A percentile compares a stretch with the other conserved stretches of the same genome.
Evolutionary conservation across 805 yeast species (phyloP).

Genomic region (Ogataea paraovalis): DNA sequence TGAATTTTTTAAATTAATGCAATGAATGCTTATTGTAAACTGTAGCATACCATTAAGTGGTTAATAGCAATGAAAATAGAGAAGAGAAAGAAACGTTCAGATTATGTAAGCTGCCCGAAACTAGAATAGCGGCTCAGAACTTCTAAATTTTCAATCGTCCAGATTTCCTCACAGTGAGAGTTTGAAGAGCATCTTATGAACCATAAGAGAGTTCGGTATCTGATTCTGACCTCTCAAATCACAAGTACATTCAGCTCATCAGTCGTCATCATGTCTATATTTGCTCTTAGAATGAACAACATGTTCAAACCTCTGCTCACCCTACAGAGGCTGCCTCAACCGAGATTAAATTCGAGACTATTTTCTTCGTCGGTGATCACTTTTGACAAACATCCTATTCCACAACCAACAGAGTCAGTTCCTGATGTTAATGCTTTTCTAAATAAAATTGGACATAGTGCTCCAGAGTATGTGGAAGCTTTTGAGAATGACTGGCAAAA

Average conservation of each 20-base stretch:
- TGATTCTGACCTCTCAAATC: too few species aligned
- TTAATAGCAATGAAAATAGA: too few species aligned
- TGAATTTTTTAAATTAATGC: too few species aligned
- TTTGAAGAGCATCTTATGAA: too few species aligned
- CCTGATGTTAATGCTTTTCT: conserved; percentile 76
- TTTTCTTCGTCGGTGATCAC: conserved; percentile 9
- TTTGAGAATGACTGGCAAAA: conserved; percentile 67
- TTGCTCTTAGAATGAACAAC: neutral
- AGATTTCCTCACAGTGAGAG: too few species aligned
- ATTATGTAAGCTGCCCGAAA: too few species aligned
- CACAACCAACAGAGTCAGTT: conserved; percentile 44
- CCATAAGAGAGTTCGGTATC: too few species aligned
- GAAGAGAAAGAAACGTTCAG: too few species aligned
- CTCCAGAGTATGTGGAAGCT: conserved; percentile 59
- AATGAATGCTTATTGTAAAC: too few species aligned
- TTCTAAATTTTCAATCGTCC: neutral
- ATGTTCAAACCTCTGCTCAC: neutral
- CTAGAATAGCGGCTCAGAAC: neutral
- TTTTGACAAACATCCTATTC: conserved; percentile 1
- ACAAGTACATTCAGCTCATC: neutral
- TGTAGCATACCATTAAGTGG: too few species aligned
- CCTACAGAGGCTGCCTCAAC: neutral
- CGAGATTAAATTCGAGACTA: neutral
- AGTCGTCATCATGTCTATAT: too few species aligned
- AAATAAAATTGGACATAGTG: conserved; percentile 71